Evolutionary conservation across 1,139 yeast species (phyloP).

Genomic region (Magnusiomyces ingens): DNA sequence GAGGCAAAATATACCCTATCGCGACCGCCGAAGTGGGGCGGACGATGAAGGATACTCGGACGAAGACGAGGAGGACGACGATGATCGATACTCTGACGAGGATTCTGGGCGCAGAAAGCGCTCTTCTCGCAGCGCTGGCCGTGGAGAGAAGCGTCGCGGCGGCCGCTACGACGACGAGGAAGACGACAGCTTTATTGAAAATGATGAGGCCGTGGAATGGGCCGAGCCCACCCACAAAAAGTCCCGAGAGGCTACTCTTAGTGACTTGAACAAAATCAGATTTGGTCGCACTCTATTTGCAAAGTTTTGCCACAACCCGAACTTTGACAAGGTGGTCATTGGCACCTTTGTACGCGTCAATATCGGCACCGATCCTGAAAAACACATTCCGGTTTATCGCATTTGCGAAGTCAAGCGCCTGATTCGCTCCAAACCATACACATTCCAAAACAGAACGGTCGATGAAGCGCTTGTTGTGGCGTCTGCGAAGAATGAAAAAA

Average conservation of each 20-base stretch:
- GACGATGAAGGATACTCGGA: slow-evolving; percentile 15
- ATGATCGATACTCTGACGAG: slow-evolving; percentile 23
- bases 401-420: slow-evolving; percentile 74
- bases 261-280: slow-evolving; percentile 61
- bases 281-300: slow-evolving; percentile 73
- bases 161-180: slow-evolving; percentile 27
- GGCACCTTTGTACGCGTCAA: slow-evolving; percentile 81
- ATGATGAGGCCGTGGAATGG: slow-evolving; percentile 43
- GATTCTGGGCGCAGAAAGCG: background rate
- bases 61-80: slow-evolving; percentile 27
- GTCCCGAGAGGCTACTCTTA: slow-evolving; percentile 39
- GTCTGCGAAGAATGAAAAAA: slow-evolving; percentile 63
- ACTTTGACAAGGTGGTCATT: slow-evolving; percentile 58
- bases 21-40: slow-evolving; percentile 18
- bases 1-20: slow-evolving; percentile 17
- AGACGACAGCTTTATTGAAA: slow-evolving; percentile 15
- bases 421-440: slow-evolving; percentile 54
- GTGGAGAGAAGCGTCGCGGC: slow-evolving; percentile 24
- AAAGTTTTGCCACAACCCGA: slow-evolving; percentile 75
- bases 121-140: slow-evolving; percentile 15
- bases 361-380: slow-evolving; percentile 60
- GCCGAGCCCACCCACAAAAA: slow-evolving; percentile 36
- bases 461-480: slow-evolving; percentile 43
- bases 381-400: slow-evolving; percentile 65
- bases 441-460: slow-evolving; percentile 38